These are phyloP conservation scores for Colletotrichum cordylinicola DNA, from an alignment of 2,329 filamentous ascomycete genomes.

Conservation along the genomic window DNA sequence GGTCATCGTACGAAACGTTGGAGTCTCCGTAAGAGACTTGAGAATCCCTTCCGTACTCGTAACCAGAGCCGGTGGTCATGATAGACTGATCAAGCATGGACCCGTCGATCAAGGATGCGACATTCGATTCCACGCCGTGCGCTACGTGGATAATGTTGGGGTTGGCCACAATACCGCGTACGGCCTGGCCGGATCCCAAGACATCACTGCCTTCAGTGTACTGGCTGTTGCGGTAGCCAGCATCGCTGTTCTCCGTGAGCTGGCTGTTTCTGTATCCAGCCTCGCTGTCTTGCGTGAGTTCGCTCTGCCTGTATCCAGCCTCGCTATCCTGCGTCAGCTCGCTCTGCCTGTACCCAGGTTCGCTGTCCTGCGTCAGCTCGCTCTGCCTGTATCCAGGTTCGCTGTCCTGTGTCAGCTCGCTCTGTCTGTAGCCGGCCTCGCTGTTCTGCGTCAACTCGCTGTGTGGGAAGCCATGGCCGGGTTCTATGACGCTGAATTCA, in stretches of 20 bases:
- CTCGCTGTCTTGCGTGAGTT: neutral
- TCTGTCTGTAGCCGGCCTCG: conserved; percentile 50
- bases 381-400: conserved; percentile 60
- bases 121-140: conserved; percentile 82
- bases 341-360: conserved; percentile 58
- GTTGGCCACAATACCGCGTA: conserved; percentile 74
- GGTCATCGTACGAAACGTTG: conserved; percentile 33
- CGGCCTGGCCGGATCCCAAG: conserved; percentile 67
- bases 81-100: conserved; percentile 73
- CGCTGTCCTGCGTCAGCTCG: conserved; percentile 40
- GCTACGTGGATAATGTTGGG: conserved; percentile 78
- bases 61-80: conserved; percentile 62
- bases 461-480: conserved; percentile 60
- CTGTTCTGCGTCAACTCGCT: conserved; percentile 58
- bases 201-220: neutral
- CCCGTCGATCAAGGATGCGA: conserved; percentile 84
- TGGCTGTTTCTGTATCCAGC: neutral
- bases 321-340: conserved; percentile 60
- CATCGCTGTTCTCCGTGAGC: neutral
- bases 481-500: conserved; percentile 54
- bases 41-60: conserved; percentile 17
- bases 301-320: conserved; percentile 44
- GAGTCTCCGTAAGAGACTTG: conserved; percentile 30
- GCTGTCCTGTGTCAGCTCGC: conserved; percentile 31
- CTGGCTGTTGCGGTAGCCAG: neutral